Base-by-base conservation (phyloP, 2,329 filamentous ascomycete species). In the Xylogone sp. region DNA sequence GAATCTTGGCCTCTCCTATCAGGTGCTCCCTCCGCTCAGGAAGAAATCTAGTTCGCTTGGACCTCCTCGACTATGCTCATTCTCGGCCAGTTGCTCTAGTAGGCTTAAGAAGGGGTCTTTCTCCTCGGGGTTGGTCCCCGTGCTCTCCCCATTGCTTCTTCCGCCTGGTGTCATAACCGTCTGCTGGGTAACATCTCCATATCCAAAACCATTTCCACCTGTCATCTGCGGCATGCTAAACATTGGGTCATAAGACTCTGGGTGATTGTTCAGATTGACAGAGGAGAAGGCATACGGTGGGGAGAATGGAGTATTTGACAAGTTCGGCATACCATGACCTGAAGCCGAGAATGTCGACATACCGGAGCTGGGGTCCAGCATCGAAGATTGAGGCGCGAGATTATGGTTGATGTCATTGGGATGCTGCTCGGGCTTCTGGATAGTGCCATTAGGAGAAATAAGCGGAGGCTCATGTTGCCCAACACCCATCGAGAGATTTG, bases 11-110 rank as follows among this genome's bases (percentile, higher is more conserved):
- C 8, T 49, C 12, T 13, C 9, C 13, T 12, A 31, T 39, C 29
- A 53, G 31, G 39, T 22, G 20, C 31, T 48, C 18, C 59, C 59
- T 6, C 62, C 63, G 46, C 61, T 59, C 47, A 92, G 70, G 63
- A 92, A 92, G 69, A 90, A 92, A 66, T 93, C 88, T 61, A 94
- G 71, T 63, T 93, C 88, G 57, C 79, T 86, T 12, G 86, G 86
- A 9, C 84, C 81, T 0, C 85, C 87, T 48, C 81, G 75, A 42
- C 76, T 75, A 49, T 87, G 80, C 68, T 93, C 88, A 61, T 90
- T 91, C 68, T 94, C 88, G 0, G 88, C 89, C 53, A 94, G 75
- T 69, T 94, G 88, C 66, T 94, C 89, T 31, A 94, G 71, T 42
- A 94, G 70, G 55, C 82, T 88, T 42, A 94, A 69, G 63, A 95